Evolutionary conservation across 108 stramenopile genomes (phyloP).

Genomic region (Hondaea fermentalgiana): DNA sequence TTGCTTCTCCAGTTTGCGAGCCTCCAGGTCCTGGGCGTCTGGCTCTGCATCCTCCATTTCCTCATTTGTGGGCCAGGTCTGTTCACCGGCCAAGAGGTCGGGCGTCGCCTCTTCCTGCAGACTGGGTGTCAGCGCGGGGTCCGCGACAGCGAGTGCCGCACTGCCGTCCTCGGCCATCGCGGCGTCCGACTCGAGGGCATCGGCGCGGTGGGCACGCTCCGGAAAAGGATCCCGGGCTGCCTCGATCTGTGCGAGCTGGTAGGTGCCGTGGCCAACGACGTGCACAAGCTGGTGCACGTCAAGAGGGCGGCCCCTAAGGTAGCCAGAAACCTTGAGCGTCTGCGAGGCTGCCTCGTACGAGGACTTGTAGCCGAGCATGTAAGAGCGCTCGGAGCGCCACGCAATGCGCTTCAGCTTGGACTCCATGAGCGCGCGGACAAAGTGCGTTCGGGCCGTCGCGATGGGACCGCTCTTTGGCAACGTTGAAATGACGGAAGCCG

Average conservation of each 20-base stretch:
- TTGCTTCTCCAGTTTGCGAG: conserved; percentile 42
- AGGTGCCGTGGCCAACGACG: conserved; percentile 80
- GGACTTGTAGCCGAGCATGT: conserved; percentile 49
- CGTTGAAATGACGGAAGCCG: neutral
- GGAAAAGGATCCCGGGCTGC: neutral
- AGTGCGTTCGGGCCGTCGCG: conserved; percentile 32
- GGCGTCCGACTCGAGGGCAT: conserved; percentile 6
- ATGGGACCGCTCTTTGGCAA: neutral
- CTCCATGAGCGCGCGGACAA: conserved; percentile 52
- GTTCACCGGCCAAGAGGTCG: conserved; percentile 88
- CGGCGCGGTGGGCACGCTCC: conserved; percentile 7
- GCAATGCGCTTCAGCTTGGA: conserved; percentile 27
- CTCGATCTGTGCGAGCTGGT: conserved; percentile 43
- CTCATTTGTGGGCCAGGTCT: conserved; percentile 94
- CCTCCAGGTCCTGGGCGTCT: conserved; percentile 24
- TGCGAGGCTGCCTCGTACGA: conserved; percentile 43
- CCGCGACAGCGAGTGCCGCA: neutral
- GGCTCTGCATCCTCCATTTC: conserved; percentile 47
- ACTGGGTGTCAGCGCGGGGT: conserved; percentile 57
- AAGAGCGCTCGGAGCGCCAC: conserved; percentile 57
- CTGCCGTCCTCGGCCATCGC: neutral
- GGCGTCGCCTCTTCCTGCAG: conserved; percentile 78
- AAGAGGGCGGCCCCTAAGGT: conserved; percentile 76
- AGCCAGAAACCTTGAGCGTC: conserved; percentile 72
- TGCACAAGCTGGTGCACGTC: conserved; percentile 74